These are phyloP conservation scores for Massariosphaeria phaeospora DNA, from an alignment of 495 filamentous ascomycete species.

Conservation along the genomic window DNA sequence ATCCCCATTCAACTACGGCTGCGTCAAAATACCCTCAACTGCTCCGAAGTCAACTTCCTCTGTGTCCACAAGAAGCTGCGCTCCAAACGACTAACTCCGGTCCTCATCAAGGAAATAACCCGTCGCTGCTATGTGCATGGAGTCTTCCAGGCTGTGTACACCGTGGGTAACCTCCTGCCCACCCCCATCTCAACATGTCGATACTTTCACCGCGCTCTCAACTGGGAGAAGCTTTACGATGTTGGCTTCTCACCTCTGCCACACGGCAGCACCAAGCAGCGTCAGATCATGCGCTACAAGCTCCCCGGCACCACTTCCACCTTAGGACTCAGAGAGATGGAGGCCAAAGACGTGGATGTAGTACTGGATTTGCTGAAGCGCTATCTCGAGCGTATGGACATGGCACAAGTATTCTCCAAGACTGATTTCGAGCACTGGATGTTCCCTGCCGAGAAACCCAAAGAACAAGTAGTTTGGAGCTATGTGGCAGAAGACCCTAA, in stretches of 20 bases:
- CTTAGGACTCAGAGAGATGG: slow-evolving; percentile 71
- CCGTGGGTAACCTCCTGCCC: slow-evolving; percentile 82
- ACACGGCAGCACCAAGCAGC: slow-evolving; percentile 67
- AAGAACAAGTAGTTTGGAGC: slow-evolving; percentile 81
- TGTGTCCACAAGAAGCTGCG: slow-evolving; percentile 97
- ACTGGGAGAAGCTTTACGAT: slow-evolving; percentile 94
- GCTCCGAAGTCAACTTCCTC: slow-evolving; percentile 94
- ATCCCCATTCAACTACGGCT: slow-evolving; percentile 79
- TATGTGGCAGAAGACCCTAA: slow-evolving; percentile 80
- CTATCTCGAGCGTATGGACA: slow-evolving; percentile 72
- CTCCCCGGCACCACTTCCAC: slow-evolving; percentile 67
- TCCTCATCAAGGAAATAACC: slow-evolving; percentile 96
- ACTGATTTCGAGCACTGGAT: slow-evolving; percentile 88
- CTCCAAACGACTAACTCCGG: slow-evolving; percentile 81
- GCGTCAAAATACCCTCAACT: slow-evolving; percentile 64
- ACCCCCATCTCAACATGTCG: slow-evolving; percentile 86
- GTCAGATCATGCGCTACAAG: slow-evolving; percentile 73
- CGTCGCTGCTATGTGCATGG: slow-evolving; percentile 75
- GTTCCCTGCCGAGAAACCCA: slow-evolving; percentile 55
- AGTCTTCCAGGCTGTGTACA: slow-evolving; percentile 93
- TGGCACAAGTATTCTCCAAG: slow-evolving; percentile 74
- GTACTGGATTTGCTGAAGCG: slow-evolving; percentile 70
- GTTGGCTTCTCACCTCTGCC: slow-evolving; percentile 86
- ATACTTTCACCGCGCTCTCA: slow-evolving; percentile 86
- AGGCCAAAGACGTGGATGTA: slow-evolving; percentile 71